These are phyloP conservation scores for Aspergillus fischeri DNA, from an alignment of 2,329 filamentous ascomycete genomes.

Conservation along the genomic window DNA sequence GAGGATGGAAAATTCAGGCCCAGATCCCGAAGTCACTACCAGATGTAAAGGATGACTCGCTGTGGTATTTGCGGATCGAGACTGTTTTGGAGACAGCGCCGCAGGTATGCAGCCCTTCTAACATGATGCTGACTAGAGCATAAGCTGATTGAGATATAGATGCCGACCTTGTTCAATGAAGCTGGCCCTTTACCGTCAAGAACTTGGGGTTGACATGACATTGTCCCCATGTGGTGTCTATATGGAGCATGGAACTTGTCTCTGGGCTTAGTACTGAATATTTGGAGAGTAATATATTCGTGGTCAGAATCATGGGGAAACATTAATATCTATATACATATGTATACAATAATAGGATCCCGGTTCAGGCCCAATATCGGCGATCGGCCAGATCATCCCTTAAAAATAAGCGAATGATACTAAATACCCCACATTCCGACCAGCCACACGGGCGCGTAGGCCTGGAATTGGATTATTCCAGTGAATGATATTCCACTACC, in stretches of 20 bases:
- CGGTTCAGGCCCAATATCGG: not conserved
- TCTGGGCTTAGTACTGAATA: too few species aligned
- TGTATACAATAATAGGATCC: not conserved
- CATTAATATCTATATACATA: too few species aligned
- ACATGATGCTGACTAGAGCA: not conserved
- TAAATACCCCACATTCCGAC: not conserved
- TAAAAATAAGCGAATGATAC: not conserved
- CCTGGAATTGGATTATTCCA: not conserved
- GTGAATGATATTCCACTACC: not conserved
- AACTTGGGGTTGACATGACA: not conserved
- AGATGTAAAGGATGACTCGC: constrained; percentile 19
- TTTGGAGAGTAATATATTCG: too few species aligned
- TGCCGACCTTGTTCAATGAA: constrained; percentile 26
- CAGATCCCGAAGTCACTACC: constrained; percentile 4
- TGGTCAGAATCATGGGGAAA: not conserved
- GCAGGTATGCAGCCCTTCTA: constrained; percentile 19
- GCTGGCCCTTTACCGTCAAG: constrained; percentile 22
- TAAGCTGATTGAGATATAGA: constrained; percentile 13
- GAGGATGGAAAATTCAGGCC: constrained; percentile 4
- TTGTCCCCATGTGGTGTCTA: too few species aligned
- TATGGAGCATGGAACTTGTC: too few species aligned
- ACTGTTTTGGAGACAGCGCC: constrained; percentile 23
- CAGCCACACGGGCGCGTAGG: not conserved
- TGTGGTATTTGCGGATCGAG: constrained; percentile 28
- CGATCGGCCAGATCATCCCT: not conserved